phyloP scores from a whole-genome alignment of 2,329 filamentous ascomycete genomes.

The Sclerotinia sclerotiorum region DNA sequence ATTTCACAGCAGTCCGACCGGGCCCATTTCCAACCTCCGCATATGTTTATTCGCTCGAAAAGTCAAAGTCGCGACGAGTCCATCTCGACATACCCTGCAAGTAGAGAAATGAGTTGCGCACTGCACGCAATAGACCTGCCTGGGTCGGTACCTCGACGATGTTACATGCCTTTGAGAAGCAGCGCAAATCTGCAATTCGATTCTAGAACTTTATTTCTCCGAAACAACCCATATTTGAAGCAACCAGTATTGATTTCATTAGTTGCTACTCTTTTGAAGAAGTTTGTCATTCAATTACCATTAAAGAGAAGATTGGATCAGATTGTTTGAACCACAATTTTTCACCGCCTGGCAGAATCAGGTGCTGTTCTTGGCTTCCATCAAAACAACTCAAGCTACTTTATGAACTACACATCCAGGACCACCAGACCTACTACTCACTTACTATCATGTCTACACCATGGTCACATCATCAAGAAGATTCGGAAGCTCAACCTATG shows the following conservation, averaged over 20 bases:
- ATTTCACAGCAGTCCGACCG: background rate
- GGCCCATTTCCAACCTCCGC: background rate
- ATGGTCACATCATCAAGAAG: no score
- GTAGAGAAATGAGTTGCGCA: background rate
- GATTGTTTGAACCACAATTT: no score
- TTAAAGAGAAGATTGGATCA: no score
- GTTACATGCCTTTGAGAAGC: background rate
- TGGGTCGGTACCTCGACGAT: background rate
- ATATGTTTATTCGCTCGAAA: background rate
- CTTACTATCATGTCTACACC: no score
- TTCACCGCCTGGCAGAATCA: slow-evolving; percentile 6
- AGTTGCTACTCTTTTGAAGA: background rate
- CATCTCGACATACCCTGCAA: background rate
- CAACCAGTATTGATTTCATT: background rate
- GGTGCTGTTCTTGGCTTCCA: background rate
- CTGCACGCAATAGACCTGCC: background rate
- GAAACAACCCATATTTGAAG: background rate
- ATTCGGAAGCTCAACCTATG: no score
- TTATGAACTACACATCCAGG: background rate
- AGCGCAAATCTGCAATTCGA: background rate
- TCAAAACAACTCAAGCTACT: no score
- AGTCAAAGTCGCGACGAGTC: background rate
- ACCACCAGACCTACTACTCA: no score
- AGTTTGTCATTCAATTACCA: background rate
- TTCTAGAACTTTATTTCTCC: background rate